Conservation (phyloP, 1,139 yeast genomes). For the Taiozyma sp. region DNA sequence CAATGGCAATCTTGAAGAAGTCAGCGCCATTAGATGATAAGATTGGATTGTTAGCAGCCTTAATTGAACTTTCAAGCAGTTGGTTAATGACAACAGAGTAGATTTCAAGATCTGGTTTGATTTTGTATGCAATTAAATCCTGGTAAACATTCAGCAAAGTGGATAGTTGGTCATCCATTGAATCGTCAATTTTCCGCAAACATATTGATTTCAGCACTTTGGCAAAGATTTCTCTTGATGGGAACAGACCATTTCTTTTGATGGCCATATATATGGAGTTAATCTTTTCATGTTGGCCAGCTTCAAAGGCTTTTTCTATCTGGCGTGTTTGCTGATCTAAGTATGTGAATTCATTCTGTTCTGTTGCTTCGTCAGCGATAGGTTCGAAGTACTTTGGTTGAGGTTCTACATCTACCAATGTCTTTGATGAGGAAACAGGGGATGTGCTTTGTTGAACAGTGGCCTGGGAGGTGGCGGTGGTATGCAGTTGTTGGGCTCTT, state of each 20-base stretch:
- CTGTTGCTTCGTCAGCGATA: slow-evolving; percentile 6
- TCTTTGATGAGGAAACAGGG: not conserved
- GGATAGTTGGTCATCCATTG: slow-evolving; percentile 47
- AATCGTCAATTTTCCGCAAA: slow-evolving; percentile 31
- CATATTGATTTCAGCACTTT: slow-evolving; percentile 31
- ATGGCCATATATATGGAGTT: slow-evolving; percentile 34
- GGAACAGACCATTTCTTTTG: slow-evolving; percentile 32
- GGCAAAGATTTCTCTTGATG: slow-evolving; percentile 29
- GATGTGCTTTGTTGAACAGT: not conserved
- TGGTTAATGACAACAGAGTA: slow-evolving; percentile 48
- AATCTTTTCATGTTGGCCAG: slow-evolving; percentile 28
- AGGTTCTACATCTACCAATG: not conserved
- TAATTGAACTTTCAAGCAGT: slow-evolving; percentile 46
- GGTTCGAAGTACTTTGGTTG: slow-evolving; percentile 6
- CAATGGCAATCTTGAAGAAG: slow-evolving; percentile 59
- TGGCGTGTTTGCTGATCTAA: slow-evolving; percentile 13
- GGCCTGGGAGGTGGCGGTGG: not conserved
- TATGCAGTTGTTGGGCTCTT: slow-evolving; percentile 6
- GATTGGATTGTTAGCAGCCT: slow-evolving; percentile 30
- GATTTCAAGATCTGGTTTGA: slow-evolving; percentile 53
- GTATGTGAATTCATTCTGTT: slow-evolving; percentile 19
- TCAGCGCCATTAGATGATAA: slow-evolving; percentile 46
- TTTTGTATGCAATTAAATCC: slow-evolving; percentile 46
- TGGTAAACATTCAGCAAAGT: slow-evolving; percentile 62
- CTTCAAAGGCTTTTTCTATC: slow-evolving; percentile 12